Base-by-base conservation (phyloP, 495 filamentous ascomycete species). In the Penicillium soppii region DNA sequence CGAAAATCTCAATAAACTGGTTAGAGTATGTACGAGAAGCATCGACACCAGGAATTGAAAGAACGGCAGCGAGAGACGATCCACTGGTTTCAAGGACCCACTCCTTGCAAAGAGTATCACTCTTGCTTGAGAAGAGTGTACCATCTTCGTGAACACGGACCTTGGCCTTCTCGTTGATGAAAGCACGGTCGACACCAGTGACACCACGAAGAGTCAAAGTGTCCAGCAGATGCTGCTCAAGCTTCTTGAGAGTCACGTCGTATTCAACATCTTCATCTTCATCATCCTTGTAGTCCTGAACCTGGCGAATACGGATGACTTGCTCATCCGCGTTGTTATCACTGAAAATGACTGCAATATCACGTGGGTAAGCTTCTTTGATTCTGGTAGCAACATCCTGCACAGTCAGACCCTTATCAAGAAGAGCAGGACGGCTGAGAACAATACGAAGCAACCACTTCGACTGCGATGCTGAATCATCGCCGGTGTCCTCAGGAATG, bases 251-350 rank as follows among this genome's bases (percentile, higher is more conserved):
- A 71, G 89, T 91, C 16, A 91, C 83, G 57, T 96, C 92, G 50
- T 94, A 89, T 56, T 95, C 91, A 32, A 90, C 81, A 47, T 89
- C 82, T 47, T 87, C 86, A 46, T 92, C 87, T 25, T 94, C 82
- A 35, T 87, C 82, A 58, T 95, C 90, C 50, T 83, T 83, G 45
- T 84, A 75, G 35, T 82, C 77, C 25, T 80, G 71, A 52, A 95
- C 83, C 59, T 95, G 87, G 45, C 94, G 90, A 38, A 97, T 86
- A 66, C 94, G 92, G 54, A 99, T 89, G 42, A 97, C 86, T 65
- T 95, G 91, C 62, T 95, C 83, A 51, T 96, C 92, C 22, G 92
- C 92, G 66, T 99, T 99, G 73, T 97, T 92, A 61, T 99, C 94
- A 67, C 90, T 95, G 78, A 96, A 97, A 37, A 99, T 90, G 33